These are phyloP conservation scores for Aphanomyces astaci DNA, from an alignment of 352 stramenopile species.

Conservation along the genomic window DNA sequence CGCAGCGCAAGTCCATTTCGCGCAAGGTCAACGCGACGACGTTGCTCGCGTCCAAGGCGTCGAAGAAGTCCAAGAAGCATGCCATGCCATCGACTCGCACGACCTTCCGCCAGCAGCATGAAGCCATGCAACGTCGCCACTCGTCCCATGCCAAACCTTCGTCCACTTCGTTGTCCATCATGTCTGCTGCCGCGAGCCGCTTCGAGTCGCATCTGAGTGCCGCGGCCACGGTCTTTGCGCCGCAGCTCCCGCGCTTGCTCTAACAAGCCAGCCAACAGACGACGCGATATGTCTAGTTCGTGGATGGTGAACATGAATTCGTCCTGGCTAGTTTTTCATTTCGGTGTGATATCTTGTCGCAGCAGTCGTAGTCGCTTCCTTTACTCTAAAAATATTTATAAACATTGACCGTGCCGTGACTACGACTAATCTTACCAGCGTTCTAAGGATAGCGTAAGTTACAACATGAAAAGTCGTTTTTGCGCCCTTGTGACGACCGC, in stretches of 20 bases:
- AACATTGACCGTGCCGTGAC: not conserved
- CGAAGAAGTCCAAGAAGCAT: conserved; percentile 7
- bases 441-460: no score
- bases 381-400: not conserved
- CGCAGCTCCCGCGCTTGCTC: not conserved
- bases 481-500: no score
- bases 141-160: not conserved
- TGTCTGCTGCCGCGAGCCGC: not conserved
- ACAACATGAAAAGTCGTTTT: no score
- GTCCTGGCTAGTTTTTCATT: no score
- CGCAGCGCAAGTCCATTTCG: not conserved
- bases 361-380: not conserved
- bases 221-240: not conserved
- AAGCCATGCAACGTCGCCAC: conserved; percentile 9
- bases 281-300: no score
- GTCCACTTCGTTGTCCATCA: not conserved
- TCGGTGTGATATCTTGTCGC: not conserved
- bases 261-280: no score
- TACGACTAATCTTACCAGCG: not conserved
- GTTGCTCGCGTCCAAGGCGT: not conserved
- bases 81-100: not conserved
- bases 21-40: conserved; percentile 6
- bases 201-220: not conserved
- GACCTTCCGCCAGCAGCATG: not conserved
- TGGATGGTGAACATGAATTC: no score